phyloP scores from a whole-genome alignment of 2,329 filamentous ascomycete genomes.

The Colletotrichum trifolii region DNA sequence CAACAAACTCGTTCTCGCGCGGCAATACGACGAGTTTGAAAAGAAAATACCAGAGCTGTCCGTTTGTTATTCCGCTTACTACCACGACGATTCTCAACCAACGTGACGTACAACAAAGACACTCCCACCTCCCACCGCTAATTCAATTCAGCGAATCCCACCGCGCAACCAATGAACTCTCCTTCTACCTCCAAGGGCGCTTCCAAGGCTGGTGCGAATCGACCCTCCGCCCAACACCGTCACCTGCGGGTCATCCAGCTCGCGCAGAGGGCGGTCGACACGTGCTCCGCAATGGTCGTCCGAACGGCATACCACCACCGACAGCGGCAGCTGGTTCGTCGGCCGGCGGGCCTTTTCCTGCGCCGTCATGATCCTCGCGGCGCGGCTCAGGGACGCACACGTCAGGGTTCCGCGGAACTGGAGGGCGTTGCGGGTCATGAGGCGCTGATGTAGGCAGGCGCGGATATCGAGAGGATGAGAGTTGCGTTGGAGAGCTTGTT shows the following conservation, averaged over 20 bases:
- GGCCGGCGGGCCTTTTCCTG: conserved; percentile 24
- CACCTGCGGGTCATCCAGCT: conserved; percentile 8
- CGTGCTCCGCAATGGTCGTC: conserved; percentile 27
- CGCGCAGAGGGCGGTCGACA: conserved; percentile 25
- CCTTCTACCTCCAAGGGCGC: conserved; percentile 33
- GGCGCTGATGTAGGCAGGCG: conserved; percentile 6
- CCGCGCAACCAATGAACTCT: conserved; percentile 33
- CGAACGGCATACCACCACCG: conserved; percentile 28
- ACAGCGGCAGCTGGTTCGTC: conserved; percentile 36
- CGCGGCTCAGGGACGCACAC: not conserved
- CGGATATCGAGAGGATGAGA: conserved; percentile 7
- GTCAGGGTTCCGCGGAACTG: conserved; percentile 7
- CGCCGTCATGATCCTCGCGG: conserved; percentile 27
- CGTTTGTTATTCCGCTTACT: not conserved
- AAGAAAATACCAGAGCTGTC: conserved; percentile 26
- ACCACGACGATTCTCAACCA: not conserved
- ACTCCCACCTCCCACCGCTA: conserved; percentile 31
- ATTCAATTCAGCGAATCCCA: conserved; percentile 31
- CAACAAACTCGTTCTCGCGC: conserved; percentile 12
- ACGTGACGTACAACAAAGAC: conserved; percentile 9
- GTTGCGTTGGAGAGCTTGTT: conserved; percentile 15
- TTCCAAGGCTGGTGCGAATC: conserved; percentile 35
- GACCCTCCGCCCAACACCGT: conserved; percentile 17
- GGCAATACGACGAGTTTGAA: conserved; percentile 36
- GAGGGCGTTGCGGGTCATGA: conserved; percentile 8